Evolutionary conservation across 345 rosid species (phyloP).

Genomic region (Corchorus capsularis): DNA sequence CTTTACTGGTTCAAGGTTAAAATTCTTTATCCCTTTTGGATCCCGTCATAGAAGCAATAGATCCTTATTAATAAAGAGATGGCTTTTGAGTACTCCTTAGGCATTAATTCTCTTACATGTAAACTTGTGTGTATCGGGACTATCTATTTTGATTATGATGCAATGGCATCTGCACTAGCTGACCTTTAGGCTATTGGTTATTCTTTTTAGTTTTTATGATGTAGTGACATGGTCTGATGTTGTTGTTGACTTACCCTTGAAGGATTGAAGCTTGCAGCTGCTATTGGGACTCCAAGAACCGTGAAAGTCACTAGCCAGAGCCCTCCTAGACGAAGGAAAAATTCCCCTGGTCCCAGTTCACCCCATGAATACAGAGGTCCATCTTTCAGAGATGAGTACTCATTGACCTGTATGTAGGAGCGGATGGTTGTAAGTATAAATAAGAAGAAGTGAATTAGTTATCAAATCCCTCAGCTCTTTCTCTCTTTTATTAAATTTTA

Average conservation of each 20-base stretch:
- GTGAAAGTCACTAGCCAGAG: slow-evolving; percentile 82
- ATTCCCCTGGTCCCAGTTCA: slow-evolving; percentile 62
- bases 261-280: slow-evolving; percentile 97
- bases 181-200: background rate
- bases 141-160: background rate
- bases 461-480: background rate
- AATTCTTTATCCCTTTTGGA: background rate
- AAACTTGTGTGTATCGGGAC: background rate
- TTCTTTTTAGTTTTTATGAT: background rate
- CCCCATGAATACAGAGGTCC: slow-evolving; percentile 89
- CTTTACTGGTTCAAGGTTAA: background rate
- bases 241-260: slow-evolving; percentile 52
- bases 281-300: slow-evolving; percentile 82
- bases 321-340: slow-evolving; percentile 84
- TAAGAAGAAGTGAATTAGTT: background rate
- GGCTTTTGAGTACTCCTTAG: background rate
- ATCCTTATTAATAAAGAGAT: background rate
- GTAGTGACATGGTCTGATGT: background rate
- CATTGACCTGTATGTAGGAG: slow-evolving; percentile 66
- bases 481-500: background rate
- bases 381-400: slow-evolving; percentile 83
- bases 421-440: slow-evolving; percentile 20
- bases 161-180: background rate
- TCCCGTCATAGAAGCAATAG: background rate
- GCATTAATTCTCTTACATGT: background rate